Conservation (phyloP, 768 basidiomycete species). For the Cystofilobasidium capitatum region DNA sequence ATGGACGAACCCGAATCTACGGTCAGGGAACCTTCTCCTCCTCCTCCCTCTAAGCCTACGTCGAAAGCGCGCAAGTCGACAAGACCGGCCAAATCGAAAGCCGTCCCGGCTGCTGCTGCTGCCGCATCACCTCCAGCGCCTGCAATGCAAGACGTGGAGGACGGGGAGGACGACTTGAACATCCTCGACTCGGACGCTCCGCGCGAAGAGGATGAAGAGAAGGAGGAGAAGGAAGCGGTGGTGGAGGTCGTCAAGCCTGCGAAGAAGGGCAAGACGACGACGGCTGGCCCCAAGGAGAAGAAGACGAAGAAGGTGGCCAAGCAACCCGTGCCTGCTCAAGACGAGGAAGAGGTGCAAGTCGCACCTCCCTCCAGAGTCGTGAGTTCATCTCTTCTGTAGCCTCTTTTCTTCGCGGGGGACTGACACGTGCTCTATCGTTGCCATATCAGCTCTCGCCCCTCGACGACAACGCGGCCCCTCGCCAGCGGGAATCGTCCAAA, state of each 20-base stretch:
- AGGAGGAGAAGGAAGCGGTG: neutral
- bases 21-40: neutral
- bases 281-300: neutral
- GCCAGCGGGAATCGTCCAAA: neutral
- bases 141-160: neutral
- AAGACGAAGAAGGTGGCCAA: neutral
- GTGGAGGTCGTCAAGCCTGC: neutral
- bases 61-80: neutral
- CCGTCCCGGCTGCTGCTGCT: neutral
- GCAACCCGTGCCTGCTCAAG: no score
- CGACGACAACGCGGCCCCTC: neutral
- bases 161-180: neutral
- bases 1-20: neutral
- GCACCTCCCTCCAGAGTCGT: neutral
- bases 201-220: constrained; percentile 1
- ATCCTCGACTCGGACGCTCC: neutral
- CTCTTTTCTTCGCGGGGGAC: no score
- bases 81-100: neutral
- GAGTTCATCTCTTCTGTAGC: neutral
- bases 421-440: no score
- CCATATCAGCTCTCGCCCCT: neutral
- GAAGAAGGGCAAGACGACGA: neutral
- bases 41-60: neutral
- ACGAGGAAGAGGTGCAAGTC: neutral
- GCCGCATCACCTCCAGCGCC: neutral